Evolutionary conservation across 2,329 filamentous ascomycete species (phyloP), one percentile per base, ranked within the genome.

Genomic region (Leptosphaerulina australis): DNA sequence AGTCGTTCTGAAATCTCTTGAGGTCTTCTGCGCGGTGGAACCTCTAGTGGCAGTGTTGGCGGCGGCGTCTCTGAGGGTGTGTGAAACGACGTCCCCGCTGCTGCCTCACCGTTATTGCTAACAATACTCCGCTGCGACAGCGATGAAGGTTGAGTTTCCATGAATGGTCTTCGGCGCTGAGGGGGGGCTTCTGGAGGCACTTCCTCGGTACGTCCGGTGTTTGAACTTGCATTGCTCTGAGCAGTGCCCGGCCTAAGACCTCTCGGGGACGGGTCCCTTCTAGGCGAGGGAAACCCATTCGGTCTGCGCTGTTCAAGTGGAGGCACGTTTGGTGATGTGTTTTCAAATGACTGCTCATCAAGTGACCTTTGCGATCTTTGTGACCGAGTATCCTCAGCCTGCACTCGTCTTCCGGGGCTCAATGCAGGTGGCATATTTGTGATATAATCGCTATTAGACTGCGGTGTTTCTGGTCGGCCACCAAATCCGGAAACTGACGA

Each of bases 131-230:
- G 54, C 44, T 67, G 62, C 4, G 66, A 67, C 22, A 53, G 36
- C 11, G 66, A 60, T 20, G 68, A 65, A 21, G 63, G 59, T 8
- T 64, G 55, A n/a, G 64, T 79, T 51, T 86, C 82, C 83, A 89
- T 87, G 0, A 85, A 84, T 2, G 86, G 86, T 38, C 86, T 76
- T 67, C 81, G 85, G 54, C 86, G 78, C 59, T 88, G 85, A 0
- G 86, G 86, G 1, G 70, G 67, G 28, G 69, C 66, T 24, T 70
- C 68, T 41, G 57, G 49, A 7, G 56, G 44, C 38, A 48, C 14
- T 10, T 72, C 70, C 3, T 73, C 71, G 21, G 50, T 62, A 7
- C 65, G 63, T 20, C 58, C 60, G 22, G 66, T 56, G 12, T 60
- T 60, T 5, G 70, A 68, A 41, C 67, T 71, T 15, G 58, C 60